Percentiles rank a stretch among this genome's conserved stretches.
These are phyloP conservation scores for Atalantia buxifolia DNA, from an alignment of 345 rosid genomes.

Conservation along the genomic window DNA sequence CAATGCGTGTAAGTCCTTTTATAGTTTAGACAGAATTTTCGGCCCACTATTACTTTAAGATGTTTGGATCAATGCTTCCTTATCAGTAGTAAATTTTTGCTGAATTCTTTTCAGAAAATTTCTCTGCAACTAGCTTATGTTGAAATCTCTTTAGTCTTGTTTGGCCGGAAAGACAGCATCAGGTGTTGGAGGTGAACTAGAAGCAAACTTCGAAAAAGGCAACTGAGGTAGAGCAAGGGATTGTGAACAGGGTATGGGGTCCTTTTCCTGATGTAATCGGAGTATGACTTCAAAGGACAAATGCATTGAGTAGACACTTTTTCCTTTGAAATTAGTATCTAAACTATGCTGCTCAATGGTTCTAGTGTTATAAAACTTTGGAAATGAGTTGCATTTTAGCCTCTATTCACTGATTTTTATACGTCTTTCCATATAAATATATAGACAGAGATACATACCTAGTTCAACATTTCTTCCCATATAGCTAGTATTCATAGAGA, in stretches of 20 bases:
- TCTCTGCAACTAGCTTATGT: not conserved
- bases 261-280: slow-evolving; percentile 11
- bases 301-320: not conserved
- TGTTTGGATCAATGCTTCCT: not conserved
- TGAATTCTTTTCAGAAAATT: not conserved
- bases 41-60: not conserved
- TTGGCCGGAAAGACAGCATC: slow-evolving; percentile 94
- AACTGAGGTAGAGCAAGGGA: slow-evolving; percentile 72
- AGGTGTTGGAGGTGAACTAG: slow-evolving; percentile 76
- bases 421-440: no score
- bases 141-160: not conserved
- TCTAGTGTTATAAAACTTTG: not conserved
- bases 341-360: no score
- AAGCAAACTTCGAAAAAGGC: slow-evolving; percentile 69
- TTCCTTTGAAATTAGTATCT: not conserved
- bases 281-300: not conserved
- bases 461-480: no score
- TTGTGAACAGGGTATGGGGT: slow-evolving; percentile 58
- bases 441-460: no score
- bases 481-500: no score
- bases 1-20: not conserved
- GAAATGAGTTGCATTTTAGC: not conserved
- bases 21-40: not conserved
- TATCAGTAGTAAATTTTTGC: not conserved
- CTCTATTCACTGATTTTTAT: not conserved